Evolutionary conservation across 1,284 basidiomycete species (phyloP).

Genomic region (Filobasidium uniguttulatum): DNA sequence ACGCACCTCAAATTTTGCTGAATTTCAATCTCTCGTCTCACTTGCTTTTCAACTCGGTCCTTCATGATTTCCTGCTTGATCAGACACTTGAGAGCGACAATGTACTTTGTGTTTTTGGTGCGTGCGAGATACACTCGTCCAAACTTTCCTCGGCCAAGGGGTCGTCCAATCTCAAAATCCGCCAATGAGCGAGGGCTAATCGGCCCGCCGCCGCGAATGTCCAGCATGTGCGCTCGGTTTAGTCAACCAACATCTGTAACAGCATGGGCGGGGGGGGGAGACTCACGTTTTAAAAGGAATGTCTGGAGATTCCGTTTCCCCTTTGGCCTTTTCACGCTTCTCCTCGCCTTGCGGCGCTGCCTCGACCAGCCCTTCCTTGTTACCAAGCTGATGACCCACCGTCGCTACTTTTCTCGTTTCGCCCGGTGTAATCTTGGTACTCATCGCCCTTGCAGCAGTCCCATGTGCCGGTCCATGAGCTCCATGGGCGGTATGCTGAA

Average conservation of each 20-base stretch:
- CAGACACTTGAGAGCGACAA: constrained; percentile 89
- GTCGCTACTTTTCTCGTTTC: constrained; percentile 12
- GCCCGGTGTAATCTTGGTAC: constrained; percentile 16
- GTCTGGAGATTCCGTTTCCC: constrained; percentile 2
- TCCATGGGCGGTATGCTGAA: constrained; percentile 30
- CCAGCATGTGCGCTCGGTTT: not conserved
- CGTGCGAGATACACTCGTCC: constrained; percentile 98
- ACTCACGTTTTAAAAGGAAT: constrained; percentile 10
- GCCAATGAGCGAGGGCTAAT: constrained; percentile 47
- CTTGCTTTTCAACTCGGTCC: constrained; percentile 84
- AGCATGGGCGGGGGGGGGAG: not conserved
- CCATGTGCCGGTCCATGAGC: constrained; percentile 34
- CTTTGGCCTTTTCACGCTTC: constrained; percentile 63
- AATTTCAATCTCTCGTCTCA: constrained; percentile 94
- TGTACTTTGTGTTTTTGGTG: constrained; percentile 68
- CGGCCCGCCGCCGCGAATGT: not conserved
- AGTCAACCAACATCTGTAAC: not conserved
- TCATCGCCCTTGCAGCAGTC: constrained; percentile 24
- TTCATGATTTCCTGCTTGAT: constrained; percentile 93
- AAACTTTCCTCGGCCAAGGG: constrained; percentile 96
- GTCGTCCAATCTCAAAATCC: constrained; percentile 86
- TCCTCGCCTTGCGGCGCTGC: constrained; percentile 76
- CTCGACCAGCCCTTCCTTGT: constrained; percentile 45
- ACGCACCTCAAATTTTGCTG: constrained; percentile 72
- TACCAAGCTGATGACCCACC: not conserved